Conservation (phyloP, 2,329 filamentous ascomycete species). For the Incumbomyces delicatus region DNA sequence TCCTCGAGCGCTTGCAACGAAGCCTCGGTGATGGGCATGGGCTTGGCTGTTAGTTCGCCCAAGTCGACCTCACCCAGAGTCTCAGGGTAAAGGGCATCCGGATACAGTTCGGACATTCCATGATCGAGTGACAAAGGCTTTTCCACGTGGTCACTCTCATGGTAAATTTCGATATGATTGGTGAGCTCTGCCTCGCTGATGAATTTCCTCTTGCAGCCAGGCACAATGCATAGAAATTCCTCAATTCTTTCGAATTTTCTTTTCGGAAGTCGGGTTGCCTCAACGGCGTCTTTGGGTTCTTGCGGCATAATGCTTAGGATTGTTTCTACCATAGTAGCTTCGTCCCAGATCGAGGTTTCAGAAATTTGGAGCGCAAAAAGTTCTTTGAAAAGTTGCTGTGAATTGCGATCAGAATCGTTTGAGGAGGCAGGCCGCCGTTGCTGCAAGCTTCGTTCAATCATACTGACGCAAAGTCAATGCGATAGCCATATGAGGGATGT, state of each 20-base stretch:
- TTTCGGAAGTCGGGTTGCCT: not conserved
- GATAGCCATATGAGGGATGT: too few species aligned
- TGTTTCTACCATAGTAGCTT: not conserved
- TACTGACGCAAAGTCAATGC: too few species aligned
- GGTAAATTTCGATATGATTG: constrained; percentile 5
- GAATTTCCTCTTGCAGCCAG: not conserved
- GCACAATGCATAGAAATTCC: not conserved
- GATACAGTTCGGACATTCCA: not conserved
- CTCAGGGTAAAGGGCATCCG: too few species aligned
- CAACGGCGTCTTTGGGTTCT: not conserved
- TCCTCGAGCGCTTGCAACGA: not conserved
- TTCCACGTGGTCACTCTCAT: not conserved
- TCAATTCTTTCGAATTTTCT: not conserved
- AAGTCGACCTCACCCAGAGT: too few species aligned
- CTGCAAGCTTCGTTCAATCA: too few species aligned
- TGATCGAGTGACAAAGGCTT: not conserved
- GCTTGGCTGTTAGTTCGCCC: not conserved
- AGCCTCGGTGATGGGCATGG: not conserved
- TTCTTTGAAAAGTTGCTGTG: not conserved
- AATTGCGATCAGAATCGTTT: too few species aligned
- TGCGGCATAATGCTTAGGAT: not conserved
- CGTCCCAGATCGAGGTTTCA: not conserved
- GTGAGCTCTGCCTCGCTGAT: constrained; percentile 3
- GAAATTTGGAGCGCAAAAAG: not conserved
- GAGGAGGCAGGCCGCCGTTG: too few species aligned